Evolutionary conservation across 1,284 basidiomycete species (phyloP).

Genomic region (Microbotryum silenes-acaulis): DNA sequence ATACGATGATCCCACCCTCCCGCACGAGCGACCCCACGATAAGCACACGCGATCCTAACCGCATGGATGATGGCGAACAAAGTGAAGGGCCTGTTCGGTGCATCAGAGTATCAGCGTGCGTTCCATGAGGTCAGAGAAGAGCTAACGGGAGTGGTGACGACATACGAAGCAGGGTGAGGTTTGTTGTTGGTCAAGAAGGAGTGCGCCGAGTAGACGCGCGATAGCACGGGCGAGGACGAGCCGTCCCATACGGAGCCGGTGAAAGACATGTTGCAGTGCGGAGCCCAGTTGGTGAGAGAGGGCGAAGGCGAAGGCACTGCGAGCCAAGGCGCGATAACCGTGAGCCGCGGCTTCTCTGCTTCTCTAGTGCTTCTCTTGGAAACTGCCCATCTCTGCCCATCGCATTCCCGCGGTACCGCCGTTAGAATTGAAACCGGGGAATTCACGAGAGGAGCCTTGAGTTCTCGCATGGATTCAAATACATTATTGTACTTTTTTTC

Average conservation of each 20-base stretch:
- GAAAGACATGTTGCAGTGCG: too few relatives aligned
- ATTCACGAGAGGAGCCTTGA: background rate
- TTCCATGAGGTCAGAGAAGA: background rate
- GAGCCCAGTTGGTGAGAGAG: too few relatives aligned
- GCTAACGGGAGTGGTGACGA: background rate
- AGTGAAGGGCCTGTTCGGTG: slow-evolving; percentile 20
- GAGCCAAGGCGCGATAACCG: too few relatives aligned
- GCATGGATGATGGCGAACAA: slow-evolving; percentile 28
- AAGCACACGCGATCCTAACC: slow-evolving; percentile 25
- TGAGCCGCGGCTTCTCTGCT: too few relatives aligned
- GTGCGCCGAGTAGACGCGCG: slow-evolving; percentile 3
- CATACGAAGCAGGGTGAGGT: slow-evolving; percentile 12
- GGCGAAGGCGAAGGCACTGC: too few relatives aligned
- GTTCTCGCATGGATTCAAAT: too few relatives aligned
- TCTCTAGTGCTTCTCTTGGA: too few relatives aligned
- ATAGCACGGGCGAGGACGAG: slow-evolving; percentile 6
- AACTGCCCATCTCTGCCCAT: too few relatives aligned
- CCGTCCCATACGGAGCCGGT: slow-evolving; percentile 10
- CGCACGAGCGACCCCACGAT: slow-evolving; percentile 19
- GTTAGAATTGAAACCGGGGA: background rate
- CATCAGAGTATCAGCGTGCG: background rate
- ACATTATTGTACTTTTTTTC: too few relatives aligned
- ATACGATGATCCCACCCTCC: slow-evolving; percentile 26
- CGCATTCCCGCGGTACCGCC: too few relatives aligned
- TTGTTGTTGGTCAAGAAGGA: slow-evolving; percentile 8